Base-by-base conservation (phyloP, 371 early-diverging fungal species). In the Apophysomyces sp. region DNA sequence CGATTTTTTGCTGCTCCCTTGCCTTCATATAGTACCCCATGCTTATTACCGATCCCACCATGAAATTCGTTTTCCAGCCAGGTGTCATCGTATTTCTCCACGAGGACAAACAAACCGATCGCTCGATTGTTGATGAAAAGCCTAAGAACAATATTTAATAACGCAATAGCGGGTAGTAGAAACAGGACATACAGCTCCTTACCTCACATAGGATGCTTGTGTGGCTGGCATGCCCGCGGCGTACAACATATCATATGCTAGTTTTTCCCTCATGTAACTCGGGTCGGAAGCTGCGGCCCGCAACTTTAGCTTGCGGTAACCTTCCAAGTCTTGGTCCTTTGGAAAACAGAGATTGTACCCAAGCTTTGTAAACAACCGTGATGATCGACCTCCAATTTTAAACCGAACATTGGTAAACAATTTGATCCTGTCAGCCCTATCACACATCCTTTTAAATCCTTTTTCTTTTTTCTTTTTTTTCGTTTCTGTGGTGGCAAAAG, bases 301-400 rank as follows among this genome's bases (percentile, higher is more conserved):
- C 18, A 83, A 36, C 66, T 81, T 83, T 57, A 83, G n/a, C 27
- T 74, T 77, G 52, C 74, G 75, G 12, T 71, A 75, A n/a, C 73
- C 78, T 41, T 70, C 78, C 7, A 80, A 27, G 9, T 40, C 1
- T 60, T 53, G n/a, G 24, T 28, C 39, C 57, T 62, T 62, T 3
- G 60, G 53, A 3, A 68, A 13, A 11, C 65, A 68, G 2, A 74
- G 5, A 4, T 37, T 54, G 29, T 71, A 74, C 13, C 69, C 62
- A 18, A 68, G 41, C 30, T 71, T 71, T 4, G 62, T 55, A 13
- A 66, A 52, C 15, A 16, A 55, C 24, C 65, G 66, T 9, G 71
- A 68, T 11, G 66, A 63, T 8, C 66, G 64, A 8, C 74, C 74
- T 30, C 71, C 66, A 15, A 74, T 27, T 21, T 58, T 59, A 3